A percentile compares a stretch with the other conserved stretches of the same genome.
Evolutionary conservation across 2,329 filamentous ascomycete species (phyloP).

Genomic region (Cadophora sp.): DNA sequence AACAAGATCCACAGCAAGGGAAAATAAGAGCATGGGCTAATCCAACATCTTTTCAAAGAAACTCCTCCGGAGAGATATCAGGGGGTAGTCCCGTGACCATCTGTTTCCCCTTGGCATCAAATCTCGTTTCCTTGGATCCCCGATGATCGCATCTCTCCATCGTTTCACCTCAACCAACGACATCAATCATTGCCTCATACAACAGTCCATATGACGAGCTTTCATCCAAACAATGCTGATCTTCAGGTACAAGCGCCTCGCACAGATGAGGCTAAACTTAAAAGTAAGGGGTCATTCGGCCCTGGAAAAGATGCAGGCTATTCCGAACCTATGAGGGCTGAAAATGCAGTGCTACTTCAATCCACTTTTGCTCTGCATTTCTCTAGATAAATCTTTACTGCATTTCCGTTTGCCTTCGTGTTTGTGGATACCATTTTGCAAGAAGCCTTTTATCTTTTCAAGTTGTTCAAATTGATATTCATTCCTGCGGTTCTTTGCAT

Average conservation of each 20-base stretch:
- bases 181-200: conserved; percentile 11
- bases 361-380: conserved; percentile 2
- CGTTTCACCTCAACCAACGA: conserved; percentile 1
- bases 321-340: not conserved
- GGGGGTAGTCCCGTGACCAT: not conserved
- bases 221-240: conserved; percentile 12
- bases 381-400: not conserved
- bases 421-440: conserved; percentile 9
- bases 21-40: too few species aligned
- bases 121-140: not conserved
- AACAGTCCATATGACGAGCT: not conserved
- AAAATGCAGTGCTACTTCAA: conserved; percentile 4
- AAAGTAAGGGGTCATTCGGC: conserved; percentile 13
- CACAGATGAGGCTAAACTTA: conserved; percentile 8
- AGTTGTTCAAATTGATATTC: not conserved
- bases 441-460: not conserved
- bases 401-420: conserved; percentile 5
- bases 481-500: not conserved
- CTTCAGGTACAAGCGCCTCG: conserved; percentile 9
- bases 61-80: not conserved
- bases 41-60: not conserved
- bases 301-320: conserved; percentile 6
- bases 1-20: too few species aligned
- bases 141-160: conserved; percentile 13
- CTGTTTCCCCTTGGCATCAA: conserved; percentile 1